phyloP scores from a whole-genome alignment of 495 filamentous ascomycete species.

The Massariosphaeria phaeospora region DNA sequence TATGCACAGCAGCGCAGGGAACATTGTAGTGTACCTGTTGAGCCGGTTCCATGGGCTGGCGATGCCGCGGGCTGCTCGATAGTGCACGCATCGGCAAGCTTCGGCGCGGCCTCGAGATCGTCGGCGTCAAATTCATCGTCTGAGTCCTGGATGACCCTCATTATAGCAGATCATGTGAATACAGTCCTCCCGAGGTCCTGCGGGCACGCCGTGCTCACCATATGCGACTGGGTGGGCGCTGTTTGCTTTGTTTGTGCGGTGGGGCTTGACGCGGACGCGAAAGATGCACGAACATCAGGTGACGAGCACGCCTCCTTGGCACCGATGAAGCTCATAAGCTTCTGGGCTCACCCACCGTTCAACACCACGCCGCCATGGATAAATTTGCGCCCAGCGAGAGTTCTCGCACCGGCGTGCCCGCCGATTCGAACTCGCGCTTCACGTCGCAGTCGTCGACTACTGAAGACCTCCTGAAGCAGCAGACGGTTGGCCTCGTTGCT shows the following conservation, averaged over 20 bases:
- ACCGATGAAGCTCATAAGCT: neutral
- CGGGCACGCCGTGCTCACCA: neutral
- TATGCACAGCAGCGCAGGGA: neutral
- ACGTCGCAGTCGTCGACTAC: constrained; percentile 73
- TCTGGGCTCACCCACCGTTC: neutral
- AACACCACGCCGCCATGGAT: constrained; percentile 13
- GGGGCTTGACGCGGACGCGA: neutral
- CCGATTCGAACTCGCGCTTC: constrained; percentile 56
- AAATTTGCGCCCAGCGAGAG: constrained; percentile 29
- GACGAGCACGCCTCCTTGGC: too few relatives aligned
- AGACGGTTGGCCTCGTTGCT: constrained; percentile 88
- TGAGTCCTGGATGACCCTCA: constrained; percentile 28
- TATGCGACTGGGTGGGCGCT: neutral
- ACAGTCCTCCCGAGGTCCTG: neutral
- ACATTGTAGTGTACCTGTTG: constrained; percentile 11
- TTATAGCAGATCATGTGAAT: neutral
- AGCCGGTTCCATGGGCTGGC: constrained; percentile 12
- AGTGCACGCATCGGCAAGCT: neutral
- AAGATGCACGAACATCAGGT: too few relatives aligned
- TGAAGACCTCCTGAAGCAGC: constrained; percentile 83
- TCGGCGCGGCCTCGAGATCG: neutral
- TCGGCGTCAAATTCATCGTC: constrained; percentile 29
- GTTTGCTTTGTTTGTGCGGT: neutral
- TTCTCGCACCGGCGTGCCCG: constrained; percentile 44
- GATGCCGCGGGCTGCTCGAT: neutral